Evolutionary conservation across 805 yeast species (phyloP).

Genomic region (Candida piceae): DNA sequence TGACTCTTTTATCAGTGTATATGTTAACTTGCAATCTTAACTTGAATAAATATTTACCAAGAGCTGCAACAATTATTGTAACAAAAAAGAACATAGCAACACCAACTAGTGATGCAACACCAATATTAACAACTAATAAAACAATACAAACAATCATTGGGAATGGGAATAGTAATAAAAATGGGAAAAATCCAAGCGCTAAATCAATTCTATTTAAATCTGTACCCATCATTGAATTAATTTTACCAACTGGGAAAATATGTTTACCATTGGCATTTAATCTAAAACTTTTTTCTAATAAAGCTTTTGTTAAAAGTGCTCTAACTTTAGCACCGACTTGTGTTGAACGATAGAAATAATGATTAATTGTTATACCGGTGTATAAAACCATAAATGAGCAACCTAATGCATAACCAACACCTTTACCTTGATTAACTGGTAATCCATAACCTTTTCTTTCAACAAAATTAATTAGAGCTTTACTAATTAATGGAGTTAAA

Average conservation of each 20-base stretch:
- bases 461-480: conserved; percentile 58
- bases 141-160: conserved; percentile 58
- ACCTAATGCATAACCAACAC: conserved; percentile 78
- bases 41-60: conserved; percentile 45
- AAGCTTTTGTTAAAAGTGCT: conserved; percentile 62
- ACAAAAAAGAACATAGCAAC: conserved; percentile 51
- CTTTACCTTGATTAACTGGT: conserved; percentile 44
- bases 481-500: conserved; percentile 61
- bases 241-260: conserved; percentile 61
- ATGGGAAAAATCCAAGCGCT: conserved; percentile 64
- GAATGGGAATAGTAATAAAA: conserved; percentile 56
- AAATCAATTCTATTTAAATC: conserved; percentile 77
- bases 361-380: conserved; percentile 48
- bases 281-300: conserved; percentile 60
- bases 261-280: conserved; percentile 59
- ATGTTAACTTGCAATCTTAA: conserved; percentile 52
- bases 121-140: conserved; percentile 63
- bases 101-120: conserved; percentile 71
- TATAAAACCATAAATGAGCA: conserved; percentile 50
- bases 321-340: conserved; percentile 65
- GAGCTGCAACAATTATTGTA: conserved; percentile 37
- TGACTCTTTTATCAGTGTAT: conserved; percentile 74
- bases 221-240: conserved; percentile 75
- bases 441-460: conserved; percentile 41
- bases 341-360: conserved; percentile 56